Base-by-base conservation (phyloP, 148 eudicot species). In the Rheum nobile region DNA sequence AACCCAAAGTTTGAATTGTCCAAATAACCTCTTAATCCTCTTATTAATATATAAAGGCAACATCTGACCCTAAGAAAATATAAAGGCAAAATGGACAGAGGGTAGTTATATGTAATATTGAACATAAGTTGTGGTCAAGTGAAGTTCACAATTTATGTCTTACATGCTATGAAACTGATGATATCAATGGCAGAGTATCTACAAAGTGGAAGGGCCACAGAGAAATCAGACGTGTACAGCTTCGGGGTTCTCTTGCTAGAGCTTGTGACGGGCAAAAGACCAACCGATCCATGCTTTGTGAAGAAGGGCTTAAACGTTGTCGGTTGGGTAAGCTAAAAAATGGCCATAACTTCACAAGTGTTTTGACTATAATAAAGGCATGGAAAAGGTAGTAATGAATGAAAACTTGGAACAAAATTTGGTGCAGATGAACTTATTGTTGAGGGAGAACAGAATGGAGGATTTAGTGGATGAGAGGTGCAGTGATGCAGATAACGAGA, bases 131-230 rank as follows among this genome's bases (percentile, higher is more conserved):
- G n/a, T n/a, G n/a, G n/a, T n/a, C n/a, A n/a, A n/a, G n/a, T n/a
- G n/a, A n/a, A n/a, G n/a, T n/a, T n/a, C n/a, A n/a, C n/a, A n/a
- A n/a, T n/a, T n/a, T n/a, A n/a, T n/a, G n/a, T n/a, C n/a, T n/a
- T n/a, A n/a, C n/a, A n/a, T n/a, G n/a, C n/a, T n/a, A n/a, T n/a
- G n/a, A n/a, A n/a, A n/a, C n/a, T n/a, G n/a, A n/a, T n/a, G n/a
- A n/a, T n/a, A n/a, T 37, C 19, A 26, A 21, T 54, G 41, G 72
- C 84, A 95, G 99, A 95, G 75, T 95, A 95, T 80, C 85, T 95
- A 75, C 99, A 92, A 81, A 95, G 90, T 70, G 99, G 99, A 76
- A 80, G 90, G 81, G 97, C 97, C 31, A 95, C 99, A 0, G 97
- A 90, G 79, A 95, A 95, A 77, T 83, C 97, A 1, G 99, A 95